Evolutionary conservation across 2,329 filamentous ascomycete species (phyloP).

Genomic region (Fusarium coicis): DNA sequence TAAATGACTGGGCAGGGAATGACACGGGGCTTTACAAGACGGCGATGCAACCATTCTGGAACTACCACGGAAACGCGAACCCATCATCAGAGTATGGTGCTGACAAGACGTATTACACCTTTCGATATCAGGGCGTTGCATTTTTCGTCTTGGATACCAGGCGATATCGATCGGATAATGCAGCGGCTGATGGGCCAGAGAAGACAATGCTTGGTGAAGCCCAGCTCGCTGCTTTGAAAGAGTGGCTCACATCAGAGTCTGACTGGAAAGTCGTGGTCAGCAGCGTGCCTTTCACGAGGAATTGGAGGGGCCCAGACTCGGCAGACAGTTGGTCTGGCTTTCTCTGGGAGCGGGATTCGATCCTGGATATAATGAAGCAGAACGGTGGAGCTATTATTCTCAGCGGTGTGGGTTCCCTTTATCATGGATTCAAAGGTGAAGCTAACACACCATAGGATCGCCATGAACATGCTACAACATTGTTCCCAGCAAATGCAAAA

Average conservation of each 20-base stretch:
- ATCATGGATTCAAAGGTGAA: fast-evolving
- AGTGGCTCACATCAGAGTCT: not conserved
- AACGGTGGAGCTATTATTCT: not conserved
- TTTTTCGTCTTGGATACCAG: not conserved
- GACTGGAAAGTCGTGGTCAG: not conserved
- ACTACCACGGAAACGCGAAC: not conserved
- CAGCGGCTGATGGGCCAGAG: not conserved
- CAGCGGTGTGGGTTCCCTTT: not conserved
- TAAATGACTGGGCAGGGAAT: not conserved
- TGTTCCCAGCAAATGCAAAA: not conserved
- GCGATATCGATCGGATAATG: not conserved
- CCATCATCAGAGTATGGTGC: not conserved
- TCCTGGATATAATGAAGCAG: not conserved
- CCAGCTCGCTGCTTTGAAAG: not conserved
- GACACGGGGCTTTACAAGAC: not conserved
- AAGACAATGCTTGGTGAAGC: not conserved
- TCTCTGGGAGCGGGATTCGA: not conserved
- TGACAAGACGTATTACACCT: not conserved
- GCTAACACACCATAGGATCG: not conserved
- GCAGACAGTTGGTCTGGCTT: not conserved
- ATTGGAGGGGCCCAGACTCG: not conserved
- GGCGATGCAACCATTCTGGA: not conserved
- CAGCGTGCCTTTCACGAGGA: not conserved
- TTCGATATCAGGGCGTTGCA: not conserved
- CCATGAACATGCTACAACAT: not conserved